A percentile compares a stretch with the other conserved stretches of the same genome.
phyloP scores from a whole-genome alignment of 805 yeast species.

The Saturnispora sekii region DNA sequence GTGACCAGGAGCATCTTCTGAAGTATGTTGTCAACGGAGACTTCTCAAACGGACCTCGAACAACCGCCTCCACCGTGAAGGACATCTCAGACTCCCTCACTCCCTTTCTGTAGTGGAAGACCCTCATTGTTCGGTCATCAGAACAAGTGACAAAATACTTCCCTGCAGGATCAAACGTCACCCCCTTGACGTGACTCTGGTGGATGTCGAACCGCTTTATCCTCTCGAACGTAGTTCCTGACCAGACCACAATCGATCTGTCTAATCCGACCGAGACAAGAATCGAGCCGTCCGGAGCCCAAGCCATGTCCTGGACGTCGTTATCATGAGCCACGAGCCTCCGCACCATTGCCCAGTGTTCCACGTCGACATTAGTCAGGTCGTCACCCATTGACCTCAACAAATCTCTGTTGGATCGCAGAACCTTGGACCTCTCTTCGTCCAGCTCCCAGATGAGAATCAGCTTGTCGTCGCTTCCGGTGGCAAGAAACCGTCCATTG shows the following conservation, averaged over 20 bases:
- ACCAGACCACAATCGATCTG: constrained; percentile 88
- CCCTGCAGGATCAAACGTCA: constrained; percentile 96
- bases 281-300: constrained; percentile 93
- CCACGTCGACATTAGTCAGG: constrained; percentile 55
- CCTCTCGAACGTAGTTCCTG: constrained; percentile 82
- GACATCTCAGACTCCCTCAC: constrained; percentile 59
- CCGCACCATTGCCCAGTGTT: constrained; percentile 91
- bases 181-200: constrained; percentile 92
- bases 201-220: constrained; percentile 86
- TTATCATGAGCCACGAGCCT: constrained; percentile 94
- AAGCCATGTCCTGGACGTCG: constrained; percentile 94
- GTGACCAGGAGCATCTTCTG: constrained; percentile 80
- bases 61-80: constrained; percentile 77
- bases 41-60: constrained; percentile 74
- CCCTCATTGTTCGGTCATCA: constrained; percentile 85
- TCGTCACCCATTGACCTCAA: constrained; percentile 1
- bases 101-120: constrained; percentile 70
- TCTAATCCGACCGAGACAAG: constrained; percentile 93
- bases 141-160: constrained; percentile 96
- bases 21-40: constrained; percentile 92
- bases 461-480: constrained; percentile 93
- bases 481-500: constrained; percentile 80
- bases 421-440: constrained; percentile 45
- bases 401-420: constrained; percentile 20
- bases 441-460: constrained; percentile 90